These are phyloP conservation scores for Verticillium isaacii DNA, from an alignment of 2,329 filamentous ascomycete species.

Conservation along the genomic window DNA sequence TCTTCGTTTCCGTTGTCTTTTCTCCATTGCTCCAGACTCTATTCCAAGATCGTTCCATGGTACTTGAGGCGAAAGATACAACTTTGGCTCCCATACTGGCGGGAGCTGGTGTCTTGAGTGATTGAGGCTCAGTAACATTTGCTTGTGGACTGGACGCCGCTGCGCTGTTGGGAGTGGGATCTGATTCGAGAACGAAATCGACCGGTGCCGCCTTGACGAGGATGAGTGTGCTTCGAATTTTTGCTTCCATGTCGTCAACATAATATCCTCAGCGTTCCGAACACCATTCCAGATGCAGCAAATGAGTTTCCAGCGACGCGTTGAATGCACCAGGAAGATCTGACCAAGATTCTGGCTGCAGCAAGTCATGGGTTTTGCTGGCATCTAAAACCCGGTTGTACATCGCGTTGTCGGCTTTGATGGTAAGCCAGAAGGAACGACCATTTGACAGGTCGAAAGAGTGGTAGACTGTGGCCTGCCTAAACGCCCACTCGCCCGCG, in stretches of 20 bases:
- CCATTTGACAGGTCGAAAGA: neutral
- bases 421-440: neutral
- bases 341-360: neutral
- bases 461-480: conserved; percentile 1
- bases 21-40: too few relatives aligned
- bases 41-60: too few relatives aligned
- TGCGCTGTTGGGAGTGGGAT: too few relatives aligned
- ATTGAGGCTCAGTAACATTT: too few relatives aligned
- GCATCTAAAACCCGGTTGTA: neutral
- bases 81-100: too few relatives aligned
- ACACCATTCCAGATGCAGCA: conserved; percentile 1
- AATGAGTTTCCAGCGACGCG: neutral
- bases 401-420: neutral
- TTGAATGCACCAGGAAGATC: neutral
- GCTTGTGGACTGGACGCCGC: too few relatives aligned
- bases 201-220: too few relatives aligned
- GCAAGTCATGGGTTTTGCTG: neutral
- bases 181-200: too few relatives aligned
- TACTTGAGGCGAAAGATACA: too few relatives aligned
- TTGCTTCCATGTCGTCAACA: neutral
- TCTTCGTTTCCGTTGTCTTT: too few relatives aligned
- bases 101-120: too few relatives aligned
- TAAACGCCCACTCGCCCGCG: neutral
- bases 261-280: conserved; percentile 3
- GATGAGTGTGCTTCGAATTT: too few relatives aligned